phyloP scores from a whole-genome alignment of 345 rosid genomes.

The Heritiera littoralis region DNA sequence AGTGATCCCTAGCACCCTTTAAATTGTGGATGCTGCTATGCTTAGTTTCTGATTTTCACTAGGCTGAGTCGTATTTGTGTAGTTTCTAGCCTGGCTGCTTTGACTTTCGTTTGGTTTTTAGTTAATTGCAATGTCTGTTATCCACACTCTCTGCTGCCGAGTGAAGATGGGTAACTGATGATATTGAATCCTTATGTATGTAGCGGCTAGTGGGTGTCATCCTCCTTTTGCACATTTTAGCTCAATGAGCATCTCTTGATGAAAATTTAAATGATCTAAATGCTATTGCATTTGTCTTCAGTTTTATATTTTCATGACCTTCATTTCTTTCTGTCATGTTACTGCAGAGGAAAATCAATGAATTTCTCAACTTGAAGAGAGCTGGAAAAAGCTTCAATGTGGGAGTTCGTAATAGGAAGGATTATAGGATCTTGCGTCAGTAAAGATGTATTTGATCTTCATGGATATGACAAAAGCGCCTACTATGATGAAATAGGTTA shows the following conservation, averaged over 20 bases:
- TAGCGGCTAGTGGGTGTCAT: not conserved
- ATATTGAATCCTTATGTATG: not conserved
- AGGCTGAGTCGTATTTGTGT: too few species aligned
- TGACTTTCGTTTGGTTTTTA: too few species aligned
- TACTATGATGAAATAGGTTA: constrained; percentile 80
- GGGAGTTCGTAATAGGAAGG: constrained; percentile 91
- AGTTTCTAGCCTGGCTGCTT: too few species aligned
- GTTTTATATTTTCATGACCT: constrained; percentile 5
- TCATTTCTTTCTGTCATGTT: constrained; percentile 23
- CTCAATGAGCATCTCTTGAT: not conserved
- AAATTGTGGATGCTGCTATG: too few species aligned
- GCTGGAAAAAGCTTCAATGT: constrained; percentile 92
- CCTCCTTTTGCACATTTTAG: not conserved
- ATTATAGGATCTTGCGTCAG: constrained; percentile 90
- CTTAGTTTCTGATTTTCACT: too few species aligned
- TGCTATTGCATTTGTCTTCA: not conserved
- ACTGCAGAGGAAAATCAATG: constrained; percentile 70
- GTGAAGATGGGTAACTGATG: not conserved
- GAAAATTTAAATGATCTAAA: not conserved
- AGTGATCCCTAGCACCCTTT: too few species aligned
- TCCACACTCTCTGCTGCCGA: too few species aligned
- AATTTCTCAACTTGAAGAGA: constrained; percentile 74
- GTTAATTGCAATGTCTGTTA: too few species aligned
- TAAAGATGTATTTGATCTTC: constrained; percentile 90
- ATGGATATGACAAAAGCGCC: constrained; percentile 87